Conservation (phyloP, 2,329 filamentous ascomycete genomes). For the Apiospora sp. region DNA sequence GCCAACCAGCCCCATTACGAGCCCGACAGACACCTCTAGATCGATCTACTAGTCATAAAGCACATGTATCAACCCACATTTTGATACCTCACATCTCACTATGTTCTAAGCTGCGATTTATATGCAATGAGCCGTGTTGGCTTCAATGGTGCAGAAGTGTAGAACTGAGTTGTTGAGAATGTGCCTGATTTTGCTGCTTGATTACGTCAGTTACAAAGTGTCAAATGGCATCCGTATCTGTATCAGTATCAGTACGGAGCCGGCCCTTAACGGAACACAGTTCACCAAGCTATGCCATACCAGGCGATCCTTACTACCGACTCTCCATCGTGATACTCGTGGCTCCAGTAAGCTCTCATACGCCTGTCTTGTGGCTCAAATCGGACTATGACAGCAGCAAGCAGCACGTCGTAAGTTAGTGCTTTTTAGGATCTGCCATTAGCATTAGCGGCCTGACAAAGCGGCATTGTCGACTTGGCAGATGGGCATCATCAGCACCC, state of each 20-base stretch:
- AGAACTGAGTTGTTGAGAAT: no score
- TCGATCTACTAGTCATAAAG: background rate
- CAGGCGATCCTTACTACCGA: background rate
- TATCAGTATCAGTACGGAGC: background rate
- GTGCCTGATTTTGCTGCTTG: background rate
- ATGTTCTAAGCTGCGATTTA: background rate
- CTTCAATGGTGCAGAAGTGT: background rate
- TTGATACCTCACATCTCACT: constrained; percentile 5
- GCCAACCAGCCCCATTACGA: background rate
- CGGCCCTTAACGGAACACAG: background rate
- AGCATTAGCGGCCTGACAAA: constrained; percentile 17
- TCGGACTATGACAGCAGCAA: background rate
- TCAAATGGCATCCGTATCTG: background rate
- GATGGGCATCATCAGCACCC: background rate
- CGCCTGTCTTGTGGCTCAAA: background rate
- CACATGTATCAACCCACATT: background rate
- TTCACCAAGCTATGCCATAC: constrained; percentile 7
- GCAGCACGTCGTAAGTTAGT: background rate
- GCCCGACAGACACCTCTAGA: background rate
- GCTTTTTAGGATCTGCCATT: constrained; percentile 5
- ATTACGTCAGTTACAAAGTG: constrained; percentile 11
- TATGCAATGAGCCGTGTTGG: background rate
- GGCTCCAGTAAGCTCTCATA: constrained; percentile 4
- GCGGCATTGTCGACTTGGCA: constrained; percentile 15
- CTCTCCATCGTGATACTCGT: background rate